Conservation (phyloP, 2,329 filamentous ascomycete genomes). For the Fusarium sp. region DNA sequence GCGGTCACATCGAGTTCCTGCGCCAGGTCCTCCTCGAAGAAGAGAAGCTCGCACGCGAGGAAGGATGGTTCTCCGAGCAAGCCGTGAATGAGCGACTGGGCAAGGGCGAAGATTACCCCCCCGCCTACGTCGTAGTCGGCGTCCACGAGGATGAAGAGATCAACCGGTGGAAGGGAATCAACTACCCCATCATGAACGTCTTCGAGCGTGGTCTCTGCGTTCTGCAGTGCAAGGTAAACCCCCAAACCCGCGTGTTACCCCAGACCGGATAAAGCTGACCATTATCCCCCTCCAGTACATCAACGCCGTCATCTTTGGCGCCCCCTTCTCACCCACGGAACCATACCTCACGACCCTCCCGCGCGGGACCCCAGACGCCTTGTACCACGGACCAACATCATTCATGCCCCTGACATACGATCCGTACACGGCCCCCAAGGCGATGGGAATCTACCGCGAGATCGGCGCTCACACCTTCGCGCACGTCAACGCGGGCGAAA, state of each 20-base stretch:
- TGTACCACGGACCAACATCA: slow-evolving; percentile 96
- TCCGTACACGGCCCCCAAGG: slow-evolving; percentile 83
- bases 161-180: slow-evolving; percentile 95
- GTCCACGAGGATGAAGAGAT: slow-evolving; percentile 96
- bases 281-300: slow-evolving; percentile 71
- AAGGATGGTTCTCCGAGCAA: slow-evolving; percentile 80
- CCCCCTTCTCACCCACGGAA: slow-evolving; percentile 86
- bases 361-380: slow-evolving; percentile 77
- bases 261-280: slow-evolving; percentile 13
- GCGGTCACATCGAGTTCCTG: slow-evolving; percentile 96
- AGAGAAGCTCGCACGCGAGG: slow-evolving; percentile 71
- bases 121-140: slow-evolving; percentile 89
- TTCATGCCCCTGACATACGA: slow-evolving; percentile 87
- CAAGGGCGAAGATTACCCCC: slow-evolving; percentile 79
- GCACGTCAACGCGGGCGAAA: slow-evolving; percentile 90
- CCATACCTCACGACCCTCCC: slow-evolving; percentile 81
- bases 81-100: slow-evolving; percentile 71
- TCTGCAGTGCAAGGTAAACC: slow-evolving; percentile 83
- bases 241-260: neutral
- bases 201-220: slow-evolving; percentile 96
- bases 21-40: slow-evolving; percentile 80
- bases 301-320: slow-evolving; percentile 87
- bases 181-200: slow-evolving; percentile 99
- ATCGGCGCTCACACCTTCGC: slow-evolving; percentile 82
- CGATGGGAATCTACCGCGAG: slow-evolving; percentile 85